phyloP scores from a whole-genome alignment of 305 asterid species.

The Ilex paraguariensis region DNA sequence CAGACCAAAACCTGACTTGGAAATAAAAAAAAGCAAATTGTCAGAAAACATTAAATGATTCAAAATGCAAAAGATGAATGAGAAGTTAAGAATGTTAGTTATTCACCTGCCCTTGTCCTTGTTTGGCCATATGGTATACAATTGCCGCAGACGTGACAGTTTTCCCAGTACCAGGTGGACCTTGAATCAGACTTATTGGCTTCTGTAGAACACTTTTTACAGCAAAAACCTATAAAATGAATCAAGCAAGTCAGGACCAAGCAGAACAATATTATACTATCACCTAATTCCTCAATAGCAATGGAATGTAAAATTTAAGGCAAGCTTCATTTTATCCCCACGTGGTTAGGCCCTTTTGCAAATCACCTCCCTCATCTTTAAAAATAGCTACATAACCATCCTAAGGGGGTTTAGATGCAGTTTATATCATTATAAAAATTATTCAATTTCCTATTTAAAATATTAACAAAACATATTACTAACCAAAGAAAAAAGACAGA shows the following conservation, averaged over 20 bases:
- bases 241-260: background rate
- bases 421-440: too few relatives aligned
- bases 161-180: conserved; percentile 99
- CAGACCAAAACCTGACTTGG: conserved; percentile 83
- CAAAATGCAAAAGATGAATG: conserved; percentile 6
- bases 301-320: too few relatives aligned
- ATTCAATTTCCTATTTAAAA: too few relatives aligned
- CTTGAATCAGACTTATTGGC: conserved; percentile 98
- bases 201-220: conserved; percentile 97
- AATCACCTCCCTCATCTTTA: too few relatives aligned
- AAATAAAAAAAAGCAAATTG: conserved; percentile 9
- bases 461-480: too few relatives aligned
- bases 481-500: too few relatives aligned
- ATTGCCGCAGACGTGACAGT: conserved; percentile 99
- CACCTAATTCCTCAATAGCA: too few relatives aligned
- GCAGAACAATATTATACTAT: too few relatives aligned
- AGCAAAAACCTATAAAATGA: conserved; percentile 68
- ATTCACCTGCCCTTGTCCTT: conserved; percentile 99
- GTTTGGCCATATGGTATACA: conserved; percentile 99
- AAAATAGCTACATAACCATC: too few relatives aligned
- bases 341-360: too few relatives aligned
- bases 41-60: conserved; percentile 10
- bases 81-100: conserved; percentile 3
- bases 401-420: too few relatives aligned
- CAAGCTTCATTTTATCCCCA: too few relatives aligned